phyloP scores from a whole-genome alignment of 2,329 filamentous ascomycete genomes.

The Apiospora kogelbergensis region DNA sequence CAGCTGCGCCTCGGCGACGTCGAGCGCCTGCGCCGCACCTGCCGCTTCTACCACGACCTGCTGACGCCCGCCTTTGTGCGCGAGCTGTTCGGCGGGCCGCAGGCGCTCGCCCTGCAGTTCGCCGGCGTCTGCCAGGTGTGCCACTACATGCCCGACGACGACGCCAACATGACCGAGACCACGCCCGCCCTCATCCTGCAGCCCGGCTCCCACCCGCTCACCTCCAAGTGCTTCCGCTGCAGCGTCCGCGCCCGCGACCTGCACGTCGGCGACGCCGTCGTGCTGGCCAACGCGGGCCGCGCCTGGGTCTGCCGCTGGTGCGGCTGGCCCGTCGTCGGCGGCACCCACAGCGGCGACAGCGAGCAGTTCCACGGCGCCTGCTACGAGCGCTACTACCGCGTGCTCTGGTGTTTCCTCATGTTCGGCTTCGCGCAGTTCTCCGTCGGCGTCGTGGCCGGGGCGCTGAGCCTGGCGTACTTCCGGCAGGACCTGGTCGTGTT shows the following conservation, averaged over 20 bases:
- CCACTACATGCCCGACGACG: constrained; percentile 28
- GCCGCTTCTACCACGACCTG: constrained; percentile 34
- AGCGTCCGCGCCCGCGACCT: constrained; percentile 35
- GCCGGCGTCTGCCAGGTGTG: constrained; percentile 42
- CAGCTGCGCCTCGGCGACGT: constrained; percentile 44
- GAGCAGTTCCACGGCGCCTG: constrained; percentile 42
- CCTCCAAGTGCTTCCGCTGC: constrained; percentile 41
- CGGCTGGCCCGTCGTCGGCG: constrained; percentile 36
- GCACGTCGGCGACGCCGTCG: constrained; percentile 36
- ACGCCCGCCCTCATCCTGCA: constrained; percentile 30
- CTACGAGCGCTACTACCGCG: constrained; percentile 37
- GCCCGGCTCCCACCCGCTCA: constrained; percentile 33
- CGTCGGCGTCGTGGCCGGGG: constrained; percentile 35
- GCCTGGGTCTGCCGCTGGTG: constrained; percentile 46
- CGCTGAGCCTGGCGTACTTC: constrained; percentile 40
- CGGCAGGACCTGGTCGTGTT: constrained; percentile 23
- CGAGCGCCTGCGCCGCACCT: constrained; percentile 41
- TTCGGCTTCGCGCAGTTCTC: constrained; percentile 39
- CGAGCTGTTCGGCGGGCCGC: constrained; percentile 34
- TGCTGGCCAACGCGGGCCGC: constrained; percentile 33
- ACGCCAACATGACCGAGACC: constrained; percentile 17
- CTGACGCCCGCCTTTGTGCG: constrained; percentile 36
- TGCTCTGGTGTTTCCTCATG: constrained; percentile 37
- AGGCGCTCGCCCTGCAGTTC: constrained; percentile 29
- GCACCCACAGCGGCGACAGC: constrained; percentile 30